Percentiles rank a stretch among this genome's conserved stretches.
phyloP scores from a whole-genome alignment of 1,284 basidiomycete species.

The Tremellales sp. region DNA sequence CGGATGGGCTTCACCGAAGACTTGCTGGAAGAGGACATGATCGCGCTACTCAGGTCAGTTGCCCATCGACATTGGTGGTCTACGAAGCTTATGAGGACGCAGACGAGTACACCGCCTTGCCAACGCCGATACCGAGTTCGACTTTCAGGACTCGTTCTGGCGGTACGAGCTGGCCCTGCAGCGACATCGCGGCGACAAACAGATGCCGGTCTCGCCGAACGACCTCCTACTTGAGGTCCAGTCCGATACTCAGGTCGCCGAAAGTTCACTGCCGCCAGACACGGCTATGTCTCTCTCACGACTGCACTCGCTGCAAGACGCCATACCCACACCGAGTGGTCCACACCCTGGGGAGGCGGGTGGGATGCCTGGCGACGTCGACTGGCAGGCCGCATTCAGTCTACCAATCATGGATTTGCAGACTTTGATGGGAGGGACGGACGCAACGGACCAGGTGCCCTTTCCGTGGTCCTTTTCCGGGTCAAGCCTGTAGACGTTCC shows the following conservation, averaged over 20 bases:
- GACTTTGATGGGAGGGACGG: background rate
- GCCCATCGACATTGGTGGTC: no score
- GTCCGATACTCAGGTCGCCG: background rate
- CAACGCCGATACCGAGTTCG: constrained; percentile 12
- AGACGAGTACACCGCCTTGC: constrained; percentile 14
- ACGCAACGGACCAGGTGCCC: no score
- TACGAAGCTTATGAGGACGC: background rate
- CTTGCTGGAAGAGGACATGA: constrained; percentile 12
- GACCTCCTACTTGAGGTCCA: background rate
- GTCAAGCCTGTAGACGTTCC: no score
- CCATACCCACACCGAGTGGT: background rate
- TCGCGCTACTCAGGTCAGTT: constrained; percentile 14
- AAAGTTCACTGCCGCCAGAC: background rate
- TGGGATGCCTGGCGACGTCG: background rate
- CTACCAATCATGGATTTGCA: background rate
- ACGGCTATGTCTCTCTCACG: background rate
- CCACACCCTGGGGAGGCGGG: background rate
- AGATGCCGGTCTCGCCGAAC: background rate
- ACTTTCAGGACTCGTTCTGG: constrained; percentile 19
- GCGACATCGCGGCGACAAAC: background rate
- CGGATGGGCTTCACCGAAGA: constrained; percentile 12
- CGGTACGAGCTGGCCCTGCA: constrained; percentile 7
- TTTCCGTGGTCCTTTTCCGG: no score
- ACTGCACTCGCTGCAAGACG: background rate
- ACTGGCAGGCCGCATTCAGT: background rate